Evolutionary conservation across 2,329 filamentous ascomycete species (phyloP), one percentile per base, ranked within the genome.

Genomic region (Peltaster fructicola): DNA sequence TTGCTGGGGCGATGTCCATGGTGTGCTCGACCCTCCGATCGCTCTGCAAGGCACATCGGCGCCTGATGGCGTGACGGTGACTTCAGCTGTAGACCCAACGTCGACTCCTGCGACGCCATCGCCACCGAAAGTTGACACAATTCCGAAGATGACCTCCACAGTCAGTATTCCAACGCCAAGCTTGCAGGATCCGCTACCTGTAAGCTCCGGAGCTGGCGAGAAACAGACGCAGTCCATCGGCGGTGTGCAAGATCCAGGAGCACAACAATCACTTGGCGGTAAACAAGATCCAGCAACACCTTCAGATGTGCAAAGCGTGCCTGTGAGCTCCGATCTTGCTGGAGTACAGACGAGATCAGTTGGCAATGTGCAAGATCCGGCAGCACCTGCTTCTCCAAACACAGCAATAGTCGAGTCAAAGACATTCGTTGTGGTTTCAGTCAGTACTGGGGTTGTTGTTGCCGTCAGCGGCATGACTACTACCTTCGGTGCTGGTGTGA

Each of bases 1-100:
- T 7, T 39, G 35, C 30, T 30, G 22, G 14, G 33, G 30, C 4
- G 37, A 36, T 8, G 28, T 39, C 8, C 12, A 27, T 20, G 32
- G 34, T 9, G 30, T 33, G 3, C 37, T 30, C 17, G 34, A 38
- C 18, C 37, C 33, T 8, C 33, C 35, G 30, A 20, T 20, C 11
- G 17, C 17, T 9, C 17, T 20, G 9, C n/a, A 20, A 20, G 11
- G 9, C 17, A 11, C 11, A 20, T n/a, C 17, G n/a, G 11, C 17
- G 17, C 9, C 11, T 9, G 11, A 9, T 11, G 17, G 17, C 11
- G 17, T 20, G 17, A n/a, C 9, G n/a, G 11, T 20, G 17, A 20
- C 17, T 20, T 20, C 9, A n/a, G 9, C 17, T n/a, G 6, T 9
- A 20, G n/a, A n/a, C n/a, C 17, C n/a, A n/a, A 20, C 17, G 17